Evolutionary conservation across 805 yeast species (phyloP), one percentile per base, ranked within the genome.

Genomic region (Phaffomyces opuntiae): DNA sequence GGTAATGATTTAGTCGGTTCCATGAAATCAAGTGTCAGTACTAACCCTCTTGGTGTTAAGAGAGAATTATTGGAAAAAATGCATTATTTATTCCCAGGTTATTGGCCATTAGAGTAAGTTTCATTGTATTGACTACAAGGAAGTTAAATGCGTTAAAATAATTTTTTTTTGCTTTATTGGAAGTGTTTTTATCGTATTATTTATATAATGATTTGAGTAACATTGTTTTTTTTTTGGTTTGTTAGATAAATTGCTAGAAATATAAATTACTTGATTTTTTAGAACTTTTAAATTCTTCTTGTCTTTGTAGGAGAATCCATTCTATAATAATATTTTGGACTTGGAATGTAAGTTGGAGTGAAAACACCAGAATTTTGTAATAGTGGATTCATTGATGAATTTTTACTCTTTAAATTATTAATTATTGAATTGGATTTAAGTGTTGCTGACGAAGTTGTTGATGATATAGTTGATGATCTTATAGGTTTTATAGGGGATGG

Each of bases 71-170:
- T 85, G 56, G 80, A 81, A 60, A 86, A 86, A 67, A 79, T 93
- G 79, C 89, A 85, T 65, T 93, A 64, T 63, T 70, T 93, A 56
- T 88, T 86, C 72, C 98, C 98, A 11, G 95, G 90, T 33, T 86
- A 90, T 70, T 89, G 93, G 95, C 83, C 81, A 45, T 48, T 57
- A n/a, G 55, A 52, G 26, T 47, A 33, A 16, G 9, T 29, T 21
- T 21, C 24, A 29, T 11, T 29, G 31, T 12, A 27, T 27, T 9
- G 29, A 27, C 12, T 27, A 9, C 9, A 9, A 9, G 8, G 29
- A 27, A 27, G 29, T 9, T 27, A 9, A 27, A 9, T 27, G 12
- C 13, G 13, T 11, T 11, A 29, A 5, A 11, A 9, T 2, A 27
- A 3, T 29, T 29, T 29, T 6, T 11, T 29, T 9, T 5, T 29